A percentile compares a stretch with the other conserved stretches of the same genome.
phyloP scores from a whole-genome alignment of 495 filamentous ascomycete genomes.

The Lasiosphaeria ovina region DNA sequence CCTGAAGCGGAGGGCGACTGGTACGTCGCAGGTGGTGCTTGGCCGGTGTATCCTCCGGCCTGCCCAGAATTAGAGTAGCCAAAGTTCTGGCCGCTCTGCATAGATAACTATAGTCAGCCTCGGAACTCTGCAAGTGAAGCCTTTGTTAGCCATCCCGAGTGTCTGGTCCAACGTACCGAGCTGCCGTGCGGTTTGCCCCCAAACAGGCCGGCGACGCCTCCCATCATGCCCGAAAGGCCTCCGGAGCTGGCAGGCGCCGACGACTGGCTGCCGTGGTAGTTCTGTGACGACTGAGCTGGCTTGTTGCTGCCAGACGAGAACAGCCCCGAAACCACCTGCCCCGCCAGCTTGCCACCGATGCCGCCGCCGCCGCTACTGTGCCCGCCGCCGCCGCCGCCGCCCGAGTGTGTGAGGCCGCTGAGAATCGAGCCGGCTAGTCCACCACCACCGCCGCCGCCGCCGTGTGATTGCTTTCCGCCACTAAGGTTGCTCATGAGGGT shows the following conservation, averaged over 20 bases:
- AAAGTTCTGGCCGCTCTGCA: slow-evolving; percentile 37
- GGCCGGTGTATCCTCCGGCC: slow-evolving; percentile 45
- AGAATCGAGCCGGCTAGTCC: slow-evolving; percentile 38
- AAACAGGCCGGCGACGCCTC: slow-evolving; percentile 44
- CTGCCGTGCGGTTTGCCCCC: slow-evolving; percentile 34
- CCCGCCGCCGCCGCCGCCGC: slow-evolving; percentile 31
- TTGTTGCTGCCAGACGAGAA: slow-evolving; percentile 42
- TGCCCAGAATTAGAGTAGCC: slow-evolving; percentile 52
- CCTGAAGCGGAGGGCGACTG: slow-evolving; percentile 32
- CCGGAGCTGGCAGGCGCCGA: slow-evolving; percentile 25
- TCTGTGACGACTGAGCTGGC: slow-evolving; percentile 35
- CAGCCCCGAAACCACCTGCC: slow-evolving; percentile 45
- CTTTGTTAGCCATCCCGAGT: not conserved
- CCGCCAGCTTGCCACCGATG: slow-evolving; percentile 43
- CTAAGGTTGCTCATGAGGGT: slow-evolving; percentile 22
- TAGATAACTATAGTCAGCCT: slow-evolving; percentile 17
- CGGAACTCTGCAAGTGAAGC: not conserved
- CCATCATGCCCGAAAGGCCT: slow-evolving; percentile 45
- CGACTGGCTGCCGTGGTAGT: slow-evolving; percentile 35
- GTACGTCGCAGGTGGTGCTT: slow-evolving; percentile 50
- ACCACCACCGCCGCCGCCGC: slow-evolving; percentile 30
- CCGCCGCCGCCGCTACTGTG: slow-evolving; percentile 34
- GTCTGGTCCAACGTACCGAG: slow-evolving; percentile 25
- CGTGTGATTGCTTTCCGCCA: slow-evolving; percentile 17
- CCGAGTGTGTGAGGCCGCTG: slow-evolving; percentile 31